Conservation (phyloP, 352 stramenopile genomes). For the Phytophthora multivora region DNA sequence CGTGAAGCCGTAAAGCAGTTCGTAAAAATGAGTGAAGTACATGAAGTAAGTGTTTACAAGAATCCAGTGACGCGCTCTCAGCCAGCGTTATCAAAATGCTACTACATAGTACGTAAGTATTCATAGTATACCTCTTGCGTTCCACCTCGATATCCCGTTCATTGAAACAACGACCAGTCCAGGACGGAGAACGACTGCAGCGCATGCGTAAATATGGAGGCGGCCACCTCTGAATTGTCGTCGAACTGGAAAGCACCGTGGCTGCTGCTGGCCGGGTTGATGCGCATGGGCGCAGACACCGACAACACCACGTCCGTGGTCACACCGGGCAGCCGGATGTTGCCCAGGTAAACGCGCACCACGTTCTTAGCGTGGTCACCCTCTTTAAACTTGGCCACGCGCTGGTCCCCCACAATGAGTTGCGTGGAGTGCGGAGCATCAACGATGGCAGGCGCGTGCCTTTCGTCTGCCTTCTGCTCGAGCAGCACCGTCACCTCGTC, state of each 20-base stretch:
- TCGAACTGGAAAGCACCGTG: conserved; percentile 65
- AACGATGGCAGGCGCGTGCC: conserved; percentile 37
- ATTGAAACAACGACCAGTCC: conserved; percentile 74
- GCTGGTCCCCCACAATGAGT: conserved; percentile 78
- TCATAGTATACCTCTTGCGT: not conserved
- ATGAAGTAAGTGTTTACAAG: not conserved
- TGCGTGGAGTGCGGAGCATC: conserved; percentile 41
- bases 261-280: conserved; percentile 76
- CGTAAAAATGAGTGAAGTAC: too few relatives aligned
- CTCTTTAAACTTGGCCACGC: conserved; percentile 88
- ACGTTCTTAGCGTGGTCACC: conserved; percentile 82
- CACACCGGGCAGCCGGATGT: conserved; percentile 70
- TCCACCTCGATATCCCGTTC: not conserved
- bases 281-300: conserved; percentile 74
- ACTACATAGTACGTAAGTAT: not conserved
- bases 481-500: conserved; percentile 62
- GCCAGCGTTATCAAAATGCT: not conserved
- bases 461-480: conserved; percentile 36
- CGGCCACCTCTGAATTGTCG: conserved; percentile 68
- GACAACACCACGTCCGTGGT: conserved; percentile 86
- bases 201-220: conserved; percentile 77
- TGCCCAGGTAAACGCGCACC: conserved; percentile 81
- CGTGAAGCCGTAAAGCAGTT: too few relatives aligned
- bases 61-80: too few relatives aligned
- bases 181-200: conserved; percentile 67